Conservation (phyloP, 345 rosid genomes). For the Brassica nigra region DNA sequence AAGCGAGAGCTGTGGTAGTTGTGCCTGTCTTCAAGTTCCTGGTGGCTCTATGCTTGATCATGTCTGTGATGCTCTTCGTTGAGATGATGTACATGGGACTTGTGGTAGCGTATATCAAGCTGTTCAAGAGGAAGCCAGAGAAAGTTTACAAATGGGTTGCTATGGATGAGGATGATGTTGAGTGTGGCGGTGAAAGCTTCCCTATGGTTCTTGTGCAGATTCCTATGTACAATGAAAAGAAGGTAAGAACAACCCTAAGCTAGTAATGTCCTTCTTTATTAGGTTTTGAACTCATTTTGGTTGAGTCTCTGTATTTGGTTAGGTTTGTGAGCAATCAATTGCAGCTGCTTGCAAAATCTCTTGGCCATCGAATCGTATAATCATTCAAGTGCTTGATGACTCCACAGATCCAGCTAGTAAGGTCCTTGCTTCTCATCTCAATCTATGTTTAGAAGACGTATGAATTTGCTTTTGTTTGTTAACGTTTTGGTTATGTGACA, state of each 20-base stretch:
- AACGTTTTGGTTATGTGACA: conserved; percentile 29
- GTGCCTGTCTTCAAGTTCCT: conserved; percentile 47
- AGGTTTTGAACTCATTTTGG: background rate
- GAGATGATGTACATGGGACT: conserved; percentile 57
- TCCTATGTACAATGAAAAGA: conserved; percentile 58
- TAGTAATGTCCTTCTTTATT: background rate
- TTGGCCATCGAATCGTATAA: conserved; percentile 60
- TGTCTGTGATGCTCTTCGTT: conserved; percentile 56
- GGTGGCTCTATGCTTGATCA: conserved; percentile 43
- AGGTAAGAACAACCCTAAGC: conserved; percentile 39
- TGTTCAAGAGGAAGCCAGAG: conserved; percentile 47
- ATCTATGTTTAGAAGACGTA: background rate
- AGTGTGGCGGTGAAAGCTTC: conserved; percentile 42
- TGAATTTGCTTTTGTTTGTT: conserved; percentile 8
- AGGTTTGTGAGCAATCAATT: conserved; percentile 68
- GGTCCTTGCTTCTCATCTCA: conserved; percentile 44
- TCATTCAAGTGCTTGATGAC: conserved; percentile 71
- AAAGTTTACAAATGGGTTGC: conserved; percentile 51
- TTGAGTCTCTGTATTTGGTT: conserved; percentile 15
- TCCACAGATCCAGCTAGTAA: conserved; percentile 65
- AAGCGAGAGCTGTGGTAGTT: conserved; percentile 30
- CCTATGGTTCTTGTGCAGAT: conserved; percentile 62
- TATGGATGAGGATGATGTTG: conserved; percentile 49
- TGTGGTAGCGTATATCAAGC: conserved; percentile 44
- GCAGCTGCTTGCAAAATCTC: conserved; percentile 67